These are phyloP conservation scores for Panaeolus cyanescens DNA, from an alignment of 768 basidiomycete species.

Conservation along the genomic window DNA sequence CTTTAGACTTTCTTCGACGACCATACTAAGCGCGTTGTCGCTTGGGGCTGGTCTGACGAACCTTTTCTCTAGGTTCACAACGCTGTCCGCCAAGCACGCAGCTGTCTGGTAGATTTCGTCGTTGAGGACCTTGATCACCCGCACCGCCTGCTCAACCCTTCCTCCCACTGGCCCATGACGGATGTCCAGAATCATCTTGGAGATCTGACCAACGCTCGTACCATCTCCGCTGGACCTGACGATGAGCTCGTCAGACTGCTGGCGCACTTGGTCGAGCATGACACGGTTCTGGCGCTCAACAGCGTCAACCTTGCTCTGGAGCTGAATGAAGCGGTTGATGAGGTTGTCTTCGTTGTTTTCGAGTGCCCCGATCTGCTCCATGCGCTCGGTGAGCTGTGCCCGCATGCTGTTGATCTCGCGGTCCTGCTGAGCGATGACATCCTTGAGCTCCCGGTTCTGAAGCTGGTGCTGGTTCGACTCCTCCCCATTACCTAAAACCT, in stretches of 20 bases:
- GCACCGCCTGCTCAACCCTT: constrained; percentile 20
- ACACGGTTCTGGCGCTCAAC: constrained; percentile 31
- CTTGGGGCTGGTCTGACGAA: constrained; percentile 15
- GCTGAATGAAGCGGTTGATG: constrained; percentile 19
- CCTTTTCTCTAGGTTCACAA: constrained; percentile 29
- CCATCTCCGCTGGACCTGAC: constrained; percentile 6
- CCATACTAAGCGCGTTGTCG: constrained; percentile 7
- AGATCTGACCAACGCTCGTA: constrained; percentile 7
- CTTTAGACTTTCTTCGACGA: constrained; percentile 25
- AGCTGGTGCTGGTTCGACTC: neutral
- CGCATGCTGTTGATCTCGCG: constrained; percentile 10
- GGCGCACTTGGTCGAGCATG: constrained; percentile 34
- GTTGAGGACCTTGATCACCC: constrained; percentile 33
- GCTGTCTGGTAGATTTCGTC: constrained; percentile 42
- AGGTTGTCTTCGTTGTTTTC: constrained; percentile 19
- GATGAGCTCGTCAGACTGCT: constrained; percentile 30
- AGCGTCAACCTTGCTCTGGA: constrained; percentile 19
- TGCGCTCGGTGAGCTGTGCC: constrained; percentile 11
- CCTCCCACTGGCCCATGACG: constrained; percentile 8
- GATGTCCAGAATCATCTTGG: constrained; percentile 11
- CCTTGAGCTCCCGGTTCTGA: constrained; percentile 8
- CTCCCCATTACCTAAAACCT: constrained; percentile 5
- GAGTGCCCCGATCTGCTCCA: constrained; percentile 22
- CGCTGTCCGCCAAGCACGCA: constrained; percentile 39
- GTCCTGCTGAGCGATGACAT: constrained; percentile 6